Percentiles rank a stretch among this genome's conserved stretches.
Evolutionary conservation across 805 yeast genomes (phyloP).

Genomic region (Candida coquimbonensis): DNA sequence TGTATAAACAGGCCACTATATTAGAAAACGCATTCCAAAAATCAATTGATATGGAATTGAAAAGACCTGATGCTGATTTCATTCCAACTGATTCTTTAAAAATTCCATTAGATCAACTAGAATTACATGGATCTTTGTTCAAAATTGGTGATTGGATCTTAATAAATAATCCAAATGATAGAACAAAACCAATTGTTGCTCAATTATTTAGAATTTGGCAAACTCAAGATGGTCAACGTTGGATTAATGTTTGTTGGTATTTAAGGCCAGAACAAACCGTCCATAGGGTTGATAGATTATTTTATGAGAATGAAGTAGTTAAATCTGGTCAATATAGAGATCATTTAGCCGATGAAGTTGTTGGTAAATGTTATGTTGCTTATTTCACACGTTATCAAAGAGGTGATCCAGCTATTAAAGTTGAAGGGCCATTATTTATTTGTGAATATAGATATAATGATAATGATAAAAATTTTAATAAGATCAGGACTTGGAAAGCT

Average conservation of each 20-base stretch:
- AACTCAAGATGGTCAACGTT: slow-evolving; percentile 70
- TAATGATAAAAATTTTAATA: slow-evolving; percentile 81
- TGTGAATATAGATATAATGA: slow-evolving; percentile 96
- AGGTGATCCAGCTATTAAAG: slow-evolving; percentile 82
- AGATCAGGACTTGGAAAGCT: slow-evolving; percentile 97
- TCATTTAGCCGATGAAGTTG: slow-evolving; percentile 80
- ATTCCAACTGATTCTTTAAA: slow-evolving; percentile 49
- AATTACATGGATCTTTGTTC: slow-evolving; percentile 63
- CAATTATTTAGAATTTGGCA: slow-evolving; percentile 93
- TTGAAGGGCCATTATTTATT: slow-evolving; percentile 79
- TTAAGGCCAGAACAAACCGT: slow-evolving; percentile 97
- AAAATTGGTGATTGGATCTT: slow-evolving; percentile 95
- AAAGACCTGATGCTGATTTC: slow-evolving; percentile 76
- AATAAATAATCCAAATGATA: slow-evolving; percentile 80
- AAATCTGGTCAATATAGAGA: slow-evolving; percentile 96
- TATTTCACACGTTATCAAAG: slow-evolving; percentile 91
- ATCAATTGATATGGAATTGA: slow-evolving; percentile 60
- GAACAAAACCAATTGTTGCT: slow-evolving; percentile 84
- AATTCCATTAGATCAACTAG: slow-evolving; percentile 73
- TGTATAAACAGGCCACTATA: slow-evolving; percentile 52
- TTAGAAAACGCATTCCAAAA: slow-evolving; percentile 57
- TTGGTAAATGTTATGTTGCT: slow-evolving; percentile 91
- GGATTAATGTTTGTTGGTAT: slow-evolving; percentile 96
- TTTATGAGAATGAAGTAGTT: slow-evolving; percentile 91
- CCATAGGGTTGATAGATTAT: slow-evolving; percentile 82